A percentile compares a stretch with the other conserved stretches of the same genome.
Conservation (phyloP, 2,329 filamentous ascomycete species). For the Exophiala viscosa region DNA sequence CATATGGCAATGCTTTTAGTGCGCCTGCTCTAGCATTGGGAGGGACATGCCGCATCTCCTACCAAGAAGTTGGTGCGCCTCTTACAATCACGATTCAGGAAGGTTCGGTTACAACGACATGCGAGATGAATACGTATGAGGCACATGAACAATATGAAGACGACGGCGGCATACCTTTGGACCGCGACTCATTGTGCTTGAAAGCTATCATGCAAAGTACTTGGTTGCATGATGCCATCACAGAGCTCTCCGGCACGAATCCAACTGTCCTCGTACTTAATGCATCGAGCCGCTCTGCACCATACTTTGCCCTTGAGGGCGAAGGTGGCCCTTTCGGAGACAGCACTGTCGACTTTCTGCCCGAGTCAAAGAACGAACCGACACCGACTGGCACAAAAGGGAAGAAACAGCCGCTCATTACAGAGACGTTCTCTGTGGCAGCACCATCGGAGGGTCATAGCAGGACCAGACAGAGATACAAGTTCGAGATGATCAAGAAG, state of each 20-base stretch:
- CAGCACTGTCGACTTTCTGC: conserved; percentile 58
- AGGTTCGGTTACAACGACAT: conserved; percentile 79
- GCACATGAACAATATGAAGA: conserved; percentile 41
- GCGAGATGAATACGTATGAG: conserved; percentile 84
- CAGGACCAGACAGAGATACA: conserved; percentile 73
- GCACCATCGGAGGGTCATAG: conserved; percentile 55
- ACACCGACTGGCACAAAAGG: conserved; percentile 33
- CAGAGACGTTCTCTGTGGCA: conserved; percentile 53
- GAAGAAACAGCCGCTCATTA: conserved; percentile 39
- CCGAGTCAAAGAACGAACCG: conserved; percentile 43
- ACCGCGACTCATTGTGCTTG: conserved; percentile 72
- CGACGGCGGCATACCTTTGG: conserved; percentile 80
- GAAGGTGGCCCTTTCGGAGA: conserved; percentile 57
- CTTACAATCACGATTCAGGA: conserved; percentile 85
- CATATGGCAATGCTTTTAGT: conserved; percentile 67
- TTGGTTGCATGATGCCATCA: conserved; percentile 51
- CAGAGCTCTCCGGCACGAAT: conserved; percentile 59
- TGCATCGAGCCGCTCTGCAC: conserved; percentile 56
- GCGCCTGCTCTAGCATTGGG: conserved; percentile 77
- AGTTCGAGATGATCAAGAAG: conserved; percentile 79
- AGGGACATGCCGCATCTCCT: conserved; percentile 80
- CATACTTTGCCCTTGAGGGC: conserved; percentile 72
- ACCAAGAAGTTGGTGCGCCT: conserved; percentile 68
- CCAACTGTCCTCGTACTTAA: conserved; percentile 68
- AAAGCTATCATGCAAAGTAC: conserved; percentile 86